phyloP scores from a whole-genome alignment of 1,284 basidiomycete species.

The Somion occarium region DNA sequence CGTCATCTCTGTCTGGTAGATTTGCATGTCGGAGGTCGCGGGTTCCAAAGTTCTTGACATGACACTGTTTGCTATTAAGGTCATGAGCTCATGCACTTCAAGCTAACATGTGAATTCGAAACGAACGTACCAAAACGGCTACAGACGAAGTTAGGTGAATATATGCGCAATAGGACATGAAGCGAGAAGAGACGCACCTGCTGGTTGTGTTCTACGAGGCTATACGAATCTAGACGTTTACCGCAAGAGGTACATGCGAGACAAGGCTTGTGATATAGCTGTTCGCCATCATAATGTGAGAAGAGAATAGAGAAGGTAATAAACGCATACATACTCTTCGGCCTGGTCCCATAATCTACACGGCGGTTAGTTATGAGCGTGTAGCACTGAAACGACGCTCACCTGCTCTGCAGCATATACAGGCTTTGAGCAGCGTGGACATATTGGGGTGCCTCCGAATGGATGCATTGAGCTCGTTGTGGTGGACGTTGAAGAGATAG shows the following conservation, averaged over 20 bases:
- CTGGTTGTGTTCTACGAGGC: slow-evolving; percentile 71
- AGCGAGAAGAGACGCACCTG: slow-evolving; percentile 41
- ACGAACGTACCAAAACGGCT: slow-evolving; percentile 61
- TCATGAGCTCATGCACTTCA: too few relatives aligned
- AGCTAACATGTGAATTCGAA: too few relatives aligned
- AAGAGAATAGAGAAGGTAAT: background rate
- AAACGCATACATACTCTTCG: slow-evolving; percentile 52
- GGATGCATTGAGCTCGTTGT: slow-evolving; percentile 44
- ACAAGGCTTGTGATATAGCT: slow-evolving; percentile 82
- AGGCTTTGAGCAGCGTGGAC: slow-evolving; percentile 60
- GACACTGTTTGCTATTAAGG: slow-evolving; percentile 60
- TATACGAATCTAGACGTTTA: slow-evolving; percentile 70
- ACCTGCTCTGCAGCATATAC: slow-evolving; percentile 84
- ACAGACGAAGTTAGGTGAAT: background rate
- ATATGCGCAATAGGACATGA: background rate
- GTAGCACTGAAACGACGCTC: slow-evolving; percentile 17
- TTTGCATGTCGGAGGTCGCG: slow-evolving; percentile 71
- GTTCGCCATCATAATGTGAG: background rate
- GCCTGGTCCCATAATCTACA: slow-evolving; percentile 72
- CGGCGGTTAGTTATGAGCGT: slow-evolving; percentile 9
- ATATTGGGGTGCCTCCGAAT: slow-evolving; percentile 60
- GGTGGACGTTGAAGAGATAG: slow-evolving; percentile 6
- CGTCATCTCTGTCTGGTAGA: slow-evolving; percentile 46
- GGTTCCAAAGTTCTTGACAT: slow-evolving; percentile 67
- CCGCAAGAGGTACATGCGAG: slow-evolving; percentile 65